These are phyloP conservation scores for Microstegium vimineum DNA, from an alignment of 176 grass and related monocot genomes.

Conservation along the genomic window DNA sequence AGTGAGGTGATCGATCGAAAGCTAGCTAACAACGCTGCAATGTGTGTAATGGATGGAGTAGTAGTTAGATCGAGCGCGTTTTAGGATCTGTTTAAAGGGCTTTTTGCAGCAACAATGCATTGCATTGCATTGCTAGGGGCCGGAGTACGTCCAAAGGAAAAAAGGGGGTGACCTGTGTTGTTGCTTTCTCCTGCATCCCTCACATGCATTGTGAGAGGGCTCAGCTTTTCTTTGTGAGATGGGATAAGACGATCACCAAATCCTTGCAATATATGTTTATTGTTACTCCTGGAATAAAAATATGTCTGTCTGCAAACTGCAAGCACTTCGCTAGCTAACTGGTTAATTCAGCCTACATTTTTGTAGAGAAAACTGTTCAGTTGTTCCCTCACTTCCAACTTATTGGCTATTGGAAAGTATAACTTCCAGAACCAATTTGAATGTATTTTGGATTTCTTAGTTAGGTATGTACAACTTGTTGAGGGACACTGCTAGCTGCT, in stretches of 20 bases:
- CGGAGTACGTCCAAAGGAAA: neutral
- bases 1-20: neutral
- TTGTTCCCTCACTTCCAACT: no score
- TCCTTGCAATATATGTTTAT: neutral
- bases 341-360: no score
- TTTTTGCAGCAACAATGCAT: neutral
- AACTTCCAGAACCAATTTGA: no score
- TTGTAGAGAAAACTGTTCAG: no score
- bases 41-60: neutral
- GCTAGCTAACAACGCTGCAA: neutral
- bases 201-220: neutral
- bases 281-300: no score
- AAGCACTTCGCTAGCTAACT: no score
- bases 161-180: neutral
- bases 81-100: slow-evolving; percentile 1
- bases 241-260: neutral
- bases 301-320: no score
- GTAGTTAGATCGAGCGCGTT: neutral
- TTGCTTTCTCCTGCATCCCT: slow-evolving; percentile 14
- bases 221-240: neutral
- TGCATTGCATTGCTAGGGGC: neutral
- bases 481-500: no score
- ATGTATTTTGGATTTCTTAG: no score
- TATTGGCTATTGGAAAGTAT: no score
- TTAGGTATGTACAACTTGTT: no score